Evolutionary conservation across 2,329 filamentous ascomycete genomes (phyloP).

Genomic region (Colletotrichum sojae): DNA sequence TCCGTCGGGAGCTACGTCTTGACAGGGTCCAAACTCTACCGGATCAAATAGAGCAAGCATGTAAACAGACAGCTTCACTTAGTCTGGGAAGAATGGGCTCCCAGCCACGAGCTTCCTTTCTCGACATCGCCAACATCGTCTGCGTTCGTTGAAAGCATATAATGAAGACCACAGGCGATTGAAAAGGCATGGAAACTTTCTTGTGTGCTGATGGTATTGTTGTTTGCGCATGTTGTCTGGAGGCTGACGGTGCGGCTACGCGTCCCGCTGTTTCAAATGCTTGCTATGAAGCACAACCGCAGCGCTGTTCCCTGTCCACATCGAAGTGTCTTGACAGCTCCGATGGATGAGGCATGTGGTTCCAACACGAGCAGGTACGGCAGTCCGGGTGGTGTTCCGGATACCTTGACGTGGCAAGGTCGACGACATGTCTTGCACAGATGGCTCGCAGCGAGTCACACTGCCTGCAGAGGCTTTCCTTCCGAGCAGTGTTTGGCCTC

Average conservation of each 20-base stretch:
- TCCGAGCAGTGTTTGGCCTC: no score
- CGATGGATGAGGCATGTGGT: slow-evolving; percentile 1
- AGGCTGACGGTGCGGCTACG: slow-evolving; percentile 17
- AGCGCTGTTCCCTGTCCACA: slow-evolving; percentile 19
- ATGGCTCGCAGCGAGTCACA: no score
- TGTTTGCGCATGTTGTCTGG: slow-evolving; percentile 1
- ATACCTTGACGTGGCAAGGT: neutral
- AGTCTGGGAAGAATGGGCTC: neutral
- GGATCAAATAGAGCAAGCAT: neutral
- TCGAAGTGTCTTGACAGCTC: neutral
- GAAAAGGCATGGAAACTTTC: neutral
- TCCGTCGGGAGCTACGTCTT: slow-evolving; percentile 9
- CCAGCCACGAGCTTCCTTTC: neutral
- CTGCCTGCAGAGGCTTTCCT: no score
- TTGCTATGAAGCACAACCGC: slow-evolving; percentile 19
- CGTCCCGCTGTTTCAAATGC: slow-evolving; percentile 30
- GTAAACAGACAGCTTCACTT: neutral
- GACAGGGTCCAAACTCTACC: slow-evolving; percentile 1
- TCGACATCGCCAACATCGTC: neutral
- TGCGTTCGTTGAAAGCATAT: neutral
- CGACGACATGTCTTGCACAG: no score
- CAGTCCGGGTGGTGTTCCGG: slow-evolving; percentile 6
- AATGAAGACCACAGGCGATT: neutral
- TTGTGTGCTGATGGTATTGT: slow-evolving; percentile 8
- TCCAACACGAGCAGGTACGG: neutral